Evolutionary conservation across 2,329 filamentous ascomycete species (phyloP).

Genomic region (Aureobasidium sp.): DNA sequence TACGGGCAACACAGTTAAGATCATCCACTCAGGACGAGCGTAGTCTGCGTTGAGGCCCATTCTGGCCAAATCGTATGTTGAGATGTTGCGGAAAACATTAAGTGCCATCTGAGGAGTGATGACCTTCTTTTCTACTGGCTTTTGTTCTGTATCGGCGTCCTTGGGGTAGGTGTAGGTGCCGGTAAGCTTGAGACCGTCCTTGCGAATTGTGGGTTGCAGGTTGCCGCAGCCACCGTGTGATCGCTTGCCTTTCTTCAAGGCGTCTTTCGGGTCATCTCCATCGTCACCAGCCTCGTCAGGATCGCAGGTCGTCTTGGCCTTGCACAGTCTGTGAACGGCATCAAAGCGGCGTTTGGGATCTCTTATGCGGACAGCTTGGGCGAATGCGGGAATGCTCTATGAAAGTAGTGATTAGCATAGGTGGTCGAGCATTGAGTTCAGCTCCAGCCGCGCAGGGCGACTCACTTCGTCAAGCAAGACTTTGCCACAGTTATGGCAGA

Average conservation of each 20-base stretch:
- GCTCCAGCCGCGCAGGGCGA: conserved; percentile 46
- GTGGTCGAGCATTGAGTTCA: conserved; percentile 26
- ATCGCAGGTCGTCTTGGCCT: conserved; percentile 79
- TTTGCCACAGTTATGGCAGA: conserved; percentile 98
- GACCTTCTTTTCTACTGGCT: conserved; percentile 64
- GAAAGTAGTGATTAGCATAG: conserved; percentile 23
- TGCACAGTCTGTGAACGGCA: conserved; percentile 84
- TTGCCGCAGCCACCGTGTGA: conserved; percentile 91
- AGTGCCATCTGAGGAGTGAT: conserved; percentile 81
- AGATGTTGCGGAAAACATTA: conserved; percentile 79
- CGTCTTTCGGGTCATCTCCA: conserved; percentile 52
- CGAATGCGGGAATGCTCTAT: conserved; percentile 79
- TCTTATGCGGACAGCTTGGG: conserved; percentile 71
- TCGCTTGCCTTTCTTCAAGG: conserved; percentile 42
- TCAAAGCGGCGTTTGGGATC: conserved; percentile 95
- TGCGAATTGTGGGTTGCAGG: conserved; percentile 77
- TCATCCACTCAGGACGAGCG: conserved; percentile 96
- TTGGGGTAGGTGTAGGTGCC: conserved; percentile 66
- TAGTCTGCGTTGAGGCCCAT: conserved; percentile 94
- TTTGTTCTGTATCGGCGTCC: conserved; percentile 65
- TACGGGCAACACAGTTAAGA: conserved; percentile 88
- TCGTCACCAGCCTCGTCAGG: conserved; percentile 63
- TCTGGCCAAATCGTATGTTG: conserved; percentile 70
- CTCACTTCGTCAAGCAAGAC: conserved; percentile 97
- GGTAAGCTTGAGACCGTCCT: conserved; percentile 76